A percentile compares a stretch with the other conserved stretches of the same genome.
Conservation (phyloP, 176 grass and related monocot species). For the Alopecurus myosuroides region DNA sequence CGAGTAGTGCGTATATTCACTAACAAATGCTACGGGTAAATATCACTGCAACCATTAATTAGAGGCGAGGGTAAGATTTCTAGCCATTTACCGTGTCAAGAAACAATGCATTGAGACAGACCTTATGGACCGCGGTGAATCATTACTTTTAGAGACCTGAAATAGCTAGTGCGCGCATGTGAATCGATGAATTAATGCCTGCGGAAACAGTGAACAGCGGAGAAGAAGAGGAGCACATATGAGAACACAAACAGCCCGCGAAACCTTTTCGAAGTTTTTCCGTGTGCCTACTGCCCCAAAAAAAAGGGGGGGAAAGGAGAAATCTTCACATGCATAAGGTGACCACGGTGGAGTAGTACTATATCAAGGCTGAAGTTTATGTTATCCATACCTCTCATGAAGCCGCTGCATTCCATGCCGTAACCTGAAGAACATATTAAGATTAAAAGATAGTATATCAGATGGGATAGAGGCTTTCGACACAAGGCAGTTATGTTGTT, state of each 20-base stretch:
- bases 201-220: background rate
- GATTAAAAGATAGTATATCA: background rate
- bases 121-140: background rate
- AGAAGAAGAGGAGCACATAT: background rate
- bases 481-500: no score
- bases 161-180: background rate
- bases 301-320: background rate
- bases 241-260: background rate
- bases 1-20: no score
- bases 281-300: background rate
- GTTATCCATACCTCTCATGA: slow-evolving; percentile 71
- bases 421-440: slow-evolving; percentile 45
- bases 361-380: background rate
- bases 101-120: no score
- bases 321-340: background rate
- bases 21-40: no score
- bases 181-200: slow-evolving; percentile 26
- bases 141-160: background rate
- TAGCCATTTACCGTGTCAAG: background rate
- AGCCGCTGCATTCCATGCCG: slow-evolving; percentile 90
- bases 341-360: background rate
- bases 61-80: background rate
- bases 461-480: no score
- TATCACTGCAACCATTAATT: no score
- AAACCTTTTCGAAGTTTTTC: background rate